Evolutionary conservation across 371 early-diverging fungal genomes (phyloP).

Genomic region (Haplosporangium sp.): DNA sequence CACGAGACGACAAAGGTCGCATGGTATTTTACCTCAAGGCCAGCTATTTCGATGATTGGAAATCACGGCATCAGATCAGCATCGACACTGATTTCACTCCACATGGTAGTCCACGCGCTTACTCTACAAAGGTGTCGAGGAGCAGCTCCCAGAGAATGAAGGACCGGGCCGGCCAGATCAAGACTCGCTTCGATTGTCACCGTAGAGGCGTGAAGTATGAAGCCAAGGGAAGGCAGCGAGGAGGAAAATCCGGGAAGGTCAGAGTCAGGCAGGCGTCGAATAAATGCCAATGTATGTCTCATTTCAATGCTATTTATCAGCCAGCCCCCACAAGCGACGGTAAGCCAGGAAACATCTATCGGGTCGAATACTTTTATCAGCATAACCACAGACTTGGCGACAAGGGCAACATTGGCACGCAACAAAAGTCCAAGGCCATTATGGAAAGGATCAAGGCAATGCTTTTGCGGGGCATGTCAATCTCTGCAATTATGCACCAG

Average conservation of each 20-base stretch:
- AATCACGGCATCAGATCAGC: constrained; percentile 6
- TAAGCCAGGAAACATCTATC: constrained; percentile 5
- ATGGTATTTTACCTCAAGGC: constrained; percentile 10
- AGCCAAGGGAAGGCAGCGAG: constrained; percentile 2
- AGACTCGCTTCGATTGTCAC: not conserved
- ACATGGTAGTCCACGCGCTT: not conserved
- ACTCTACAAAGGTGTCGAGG: not conserved
- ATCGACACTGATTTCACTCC: constrained; percentile 14
- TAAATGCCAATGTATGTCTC: not conserved
- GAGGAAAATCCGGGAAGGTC: constrained; percentile 13
- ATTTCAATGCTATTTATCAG: constrained; percentile 14
- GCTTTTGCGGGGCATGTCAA: constrained; percentile 12
- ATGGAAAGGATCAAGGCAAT: constrained; percentile 17
- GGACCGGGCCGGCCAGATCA: constrained; percentile 10
- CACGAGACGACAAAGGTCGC: not conserved
- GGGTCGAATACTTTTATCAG: constrained; percentile 10
- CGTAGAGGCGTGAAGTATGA: constrained; percentile 1
- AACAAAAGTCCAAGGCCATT: constrained; percentile 7
- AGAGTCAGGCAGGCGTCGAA: not conserved
- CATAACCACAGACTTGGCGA: constrained; percentile 12
- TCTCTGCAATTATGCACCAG: constrained; percentile 5
- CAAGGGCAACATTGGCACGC: constrained; percentile 3
- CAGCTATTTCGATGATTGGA: constrained; percentile 11
- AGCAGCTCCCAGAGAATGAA: not conserved
- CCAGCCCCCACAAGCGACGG: not conserved